Base-by-base conservation (phyloP, 306 rosid genomes). In the Gastrolobium villosum region DNA sequence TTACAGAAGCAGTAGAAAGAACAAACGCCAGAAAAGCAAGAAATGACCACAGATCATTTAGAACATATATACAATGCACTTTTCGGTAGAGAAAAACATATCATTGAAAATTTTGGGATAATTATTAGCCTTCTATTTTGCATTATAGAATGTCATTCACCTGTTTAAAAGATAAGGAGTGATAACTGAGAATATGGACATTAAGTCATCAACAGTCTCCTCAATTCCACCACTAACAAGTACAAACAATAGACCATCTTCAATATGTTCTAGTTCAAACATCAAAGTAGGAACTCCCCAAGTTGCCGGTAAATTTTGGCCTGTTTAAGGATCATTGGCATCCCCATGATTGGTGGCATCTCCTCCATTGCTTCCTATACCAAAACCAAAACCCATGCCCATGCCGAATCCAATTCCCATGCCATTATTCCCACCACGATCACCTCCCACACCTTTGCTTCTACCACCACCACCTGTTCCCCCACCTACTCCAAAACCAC, bases 311-410 rank as follows among this genome's bases (percentile, higher is more conserved):
- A 40, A 41, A 48, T 4, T 55, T 15, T 5, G 9, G 2, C 0
- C 2, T n/a, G 4, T 10, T 7, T 79, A 87, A 6, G 91, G 87
- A 5, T 73, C 3, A 49, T 81, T 5, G 5, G 49, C 26, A 31
- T 32, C 10, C 7, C 43, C 28, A 37, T 74, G 53, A n/a, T 4
- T 49, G 11, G 66, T 14, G 31, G 11, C 61, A 46, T 44, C 36
- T 30, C 14, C 77, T 15, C 56, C 81, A 13, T 2, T 71, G 9
- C 62, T 81, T 79, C 87, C 90, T 1, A 82, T 45, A 0, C 90
- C 89, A 67, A 89, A 80, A 5, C 90, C 93, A 63, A 89, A 81
- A 0, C 93, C 93, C 11, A 87, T 67, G 7, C 90, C 84, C 74
- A 88, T 78, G 20, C 90, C 93, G 7, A 89, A 75, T n/a, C 93